Evolutionary conservation across 257 asterid species (phyloP).

Genomic region (Solanum paucissectum): DNA sequence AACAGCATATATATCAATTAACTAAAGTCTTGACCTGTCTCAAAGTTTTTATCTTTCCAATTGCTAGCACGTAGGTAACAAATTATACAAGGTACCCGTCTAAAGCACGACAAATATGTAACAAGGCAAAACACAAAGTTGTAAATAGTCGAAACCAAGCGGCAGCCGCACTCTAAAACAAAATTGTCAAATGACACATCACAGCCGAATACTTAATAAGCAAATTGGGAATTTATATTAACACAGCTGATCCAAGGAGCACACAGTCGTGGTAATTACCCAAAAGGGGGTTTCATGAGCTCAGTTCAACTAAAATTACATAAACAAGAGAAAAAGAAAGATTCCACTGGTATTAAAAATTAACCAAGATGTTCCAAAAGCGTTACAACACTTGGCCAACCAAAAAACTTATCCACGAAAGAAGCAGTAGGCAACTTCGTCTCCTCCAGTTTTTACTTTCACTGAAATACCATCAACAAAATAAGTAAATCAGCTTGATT

Average conservation of each 20-base stretch:
- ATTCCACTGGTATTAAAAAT: background rate
- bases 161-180: background rate
- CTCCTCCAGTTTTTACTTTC: conserved; percentile 13
- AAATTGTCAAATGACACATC: background rate
- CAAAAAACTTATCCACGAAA: conserved; percentile 17
- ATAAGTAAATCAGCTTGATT: background rate
- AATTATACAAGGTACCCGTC: background rate
- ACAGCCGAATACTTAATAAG: background rate
- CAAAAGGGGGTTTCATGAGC: background rate
- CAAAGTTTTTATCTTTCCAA: background rate
- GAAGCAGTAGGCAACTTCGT: conserved; percentile 1
- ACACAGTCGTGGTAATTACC: background rate
- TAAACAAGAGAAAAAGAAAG: background rate
- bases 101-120: background rate
- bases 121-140: background rate
- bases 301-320: background rate
- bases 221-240: background rate
- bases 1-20: background rate
- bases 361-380: conserved; percentile 3
- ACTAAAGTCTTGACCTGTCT: background rate
- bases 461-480: background rate
- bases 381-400: conserved; percentile 12
- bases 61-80: background rate
- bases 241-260: background rate
- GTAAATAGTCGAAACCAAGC: background rate